Percentiles rank a stretch among this genome's conserved stretches.
Conservation (phyloP, 345 rosid genomes). For the Odontarrhena argentea region DNA sequence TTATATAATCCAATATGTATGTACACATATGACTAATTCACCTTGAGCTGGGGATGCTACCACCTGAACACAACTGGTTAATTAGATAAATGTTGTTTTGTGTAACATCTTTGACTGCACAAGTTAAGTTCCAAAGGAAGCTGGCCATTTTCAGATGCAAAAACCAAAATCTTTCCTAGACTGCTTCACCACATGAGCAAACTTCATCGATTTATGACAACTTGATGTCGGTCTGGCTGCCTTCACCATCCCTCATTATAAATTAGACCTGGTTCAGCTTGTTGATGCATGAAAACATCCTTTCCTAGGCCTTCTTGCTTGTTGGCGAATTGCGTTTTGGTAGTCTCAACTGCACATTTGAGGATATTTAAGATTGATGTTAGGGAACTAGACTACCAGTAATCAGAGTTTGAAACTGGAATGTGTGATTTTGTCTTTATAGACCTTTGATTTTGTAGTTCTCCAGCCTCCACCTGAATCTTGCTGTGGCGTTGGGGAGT, state of each 20-base stretch:
- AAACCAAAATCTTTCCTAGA: constrained; percentile 22
- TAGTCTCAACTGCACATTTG: constrained; percentile 57
- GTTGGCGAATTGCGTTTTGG: constrained; percentile 45
- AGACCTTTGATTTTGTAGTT: constrained; percentile 75
- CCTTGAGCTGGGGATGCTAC: not conserved
- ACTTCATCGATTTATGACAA: constrained; percentile 2
- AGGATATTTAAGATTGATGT: not conserved
- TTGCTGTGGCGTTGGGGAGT: constrained; percentile 47
- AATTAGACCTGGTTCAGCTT: constrained; percentile 3
- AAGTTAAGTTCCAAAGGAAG: constrained; percentile 18
- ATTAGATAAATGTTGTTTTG: too few relatives aligned
- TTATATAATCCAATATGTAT: too few relatives aligned
- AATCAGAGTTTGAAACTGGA: constrained; percentile 24
- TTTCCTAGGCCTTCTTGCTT: constrained; percentile 20
- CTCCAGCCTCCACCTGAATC: constrained; percentile 80
- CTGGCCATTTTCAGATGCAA: constrained; percentile 21
- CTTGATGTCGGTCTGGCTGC: constrained; percentile 10
- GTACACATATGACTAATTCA: not conserved
- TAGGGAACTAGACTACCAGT: constrained; percentile 14
- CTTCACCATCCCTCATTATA: not conserved
- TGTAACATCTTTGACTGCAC: not conserved
- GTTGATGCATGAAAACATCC: not conserved
- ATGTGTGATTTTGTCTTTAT: constrained; percentile 3
- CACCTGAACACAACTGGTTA: not conserved
- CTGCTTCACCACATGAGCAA: constrained; percentile 23